These are phyloP conservation scores for Kwoniella bestiolae DNA, from an alignment of 768 basidiomycete species.

Conservation along the genomic window DNA sequence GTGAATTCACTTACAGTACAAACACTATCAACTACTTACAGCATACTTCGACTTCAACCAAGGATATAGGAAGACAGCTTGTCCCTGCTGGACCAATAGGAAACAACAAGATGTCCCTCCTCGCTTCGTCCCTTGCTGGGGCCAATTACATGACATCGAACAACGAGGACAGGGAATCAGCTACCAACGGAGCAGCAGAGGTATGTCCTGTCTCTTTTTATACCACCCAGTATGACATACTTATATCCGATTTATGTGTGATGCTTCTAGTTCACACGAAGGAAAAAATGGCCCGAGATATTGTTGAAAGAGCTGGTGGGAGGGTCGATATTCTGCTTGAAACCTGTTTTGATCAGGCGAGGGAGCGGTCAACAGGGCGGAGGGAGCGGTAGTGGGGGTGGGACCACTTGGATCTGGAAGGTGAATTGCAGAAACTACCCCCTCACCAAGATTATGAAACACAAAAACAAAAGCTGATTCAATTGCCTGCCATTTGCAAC, in stretches of 20 bases:
- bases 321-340: constrained; percentile 53
- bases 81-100: neutral
- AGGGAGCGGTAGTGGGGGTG: neutral
- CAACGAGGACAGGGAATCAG: constrained; percentile 25
- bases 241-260: no score
- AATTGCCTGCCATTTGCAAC: neutral
- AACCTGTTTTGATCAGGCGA: constrained; percentile 33
- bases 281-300: constrained; percentile 56
- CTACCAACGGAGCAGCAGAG: constrained; percentile 27
- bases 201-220: constrained; percentile 1
- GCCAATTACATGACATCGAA: constrained; percentile 30
- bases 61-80: neutral
- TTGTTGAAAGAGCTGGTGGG: constrained; percentile 54
- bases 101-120: constrained; percentile 20
- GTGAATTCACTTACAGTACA: no score
- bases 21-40: no score
- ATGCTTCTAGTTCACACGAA: constrained; percentile 51
- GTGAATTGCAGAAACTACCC: constrained; percentile 24
- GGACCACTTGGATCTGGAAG: constrained; percentile 23
- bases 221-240: neutral
- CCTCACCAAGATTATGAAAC: no score
- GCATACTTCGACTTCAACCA: neutral
- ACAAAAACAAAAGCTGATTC: no score
- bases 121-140: constrained; percentile 27
- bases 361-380: constrained; percentile 7